phyloP scores from a whole-genome alignment of 192 early-diverging fungal genomes.

The Coemansia sp. region DNA sequence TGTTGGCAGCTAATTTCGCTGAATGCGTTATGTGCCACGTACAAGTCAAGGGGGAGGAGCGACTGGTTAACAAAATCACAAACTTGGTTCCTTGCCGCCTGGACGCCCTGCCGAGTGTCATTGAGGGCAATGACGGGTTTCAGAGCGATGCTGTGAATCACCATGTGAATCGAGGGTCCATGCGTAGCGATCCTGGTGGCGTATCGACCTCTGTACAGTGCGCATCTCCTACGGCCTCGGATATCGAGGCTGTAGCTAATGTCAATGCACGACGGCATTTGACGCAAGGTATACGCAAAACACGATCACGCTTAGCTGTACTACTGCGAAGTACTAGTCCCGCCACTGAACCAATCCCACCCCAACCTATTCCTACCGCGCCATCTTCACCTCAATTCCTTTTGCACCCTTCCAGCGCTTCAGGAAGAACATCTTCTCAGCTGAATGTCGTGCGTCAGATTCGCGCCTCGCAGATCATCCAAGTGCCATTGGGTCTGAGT shows the following conservation, averaged over 20 bases:
- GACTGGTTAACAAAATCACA: slow-evolving; percentile 40
- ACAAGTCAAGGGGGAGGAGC: slow-evolving; percentile 51
- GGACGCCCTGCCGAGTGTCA: slow-evolving; percentile 20
- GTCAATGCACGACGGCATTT: background rate
- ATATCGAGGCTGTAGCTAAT: background rate
- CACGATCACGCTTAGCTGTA: slow-evolving; percentile 38
- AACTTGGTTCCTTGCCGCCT: slow-evolving; percentile 37
- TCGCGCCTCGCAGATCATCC: slow-evolving; percentile 39
- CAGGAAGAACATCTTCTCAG: background rate
- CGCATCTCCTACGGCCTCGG: background rate
- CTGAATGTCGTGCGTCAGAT: slow-evolving; percentile 41
- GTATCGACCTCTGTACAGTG: background rate
- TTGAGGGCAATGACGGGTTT: background rate
- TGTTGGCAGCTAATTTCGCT: slow-evolving; percentile 44
- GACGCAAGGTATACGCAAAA: slow-evolving; percentile 33
- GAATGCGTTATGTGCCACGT: slow-evolving; percentile 54
- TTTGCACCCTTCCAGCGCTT: background rate
- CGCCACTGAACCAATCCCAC: background rate
- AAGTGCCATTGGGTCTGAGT: slow-evolving; percentile 47
- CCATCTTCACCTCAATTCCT: background rate
- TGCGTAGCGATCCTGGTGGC: slow-evolving; percentile 17
- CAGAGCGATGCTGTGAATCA: background rate
- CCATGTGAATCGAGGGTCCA: background rate
- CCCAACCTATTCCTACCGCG: slow-evolving; percentile 6
- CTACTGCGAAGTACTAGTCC: slow-evolving; percentile 28